Percentiles rank a stretch among this genome's conserved stretches.
Conservation (phyloP, 352 stramenopile species). For the Globisporangium rhizosaccharum region DNA sequence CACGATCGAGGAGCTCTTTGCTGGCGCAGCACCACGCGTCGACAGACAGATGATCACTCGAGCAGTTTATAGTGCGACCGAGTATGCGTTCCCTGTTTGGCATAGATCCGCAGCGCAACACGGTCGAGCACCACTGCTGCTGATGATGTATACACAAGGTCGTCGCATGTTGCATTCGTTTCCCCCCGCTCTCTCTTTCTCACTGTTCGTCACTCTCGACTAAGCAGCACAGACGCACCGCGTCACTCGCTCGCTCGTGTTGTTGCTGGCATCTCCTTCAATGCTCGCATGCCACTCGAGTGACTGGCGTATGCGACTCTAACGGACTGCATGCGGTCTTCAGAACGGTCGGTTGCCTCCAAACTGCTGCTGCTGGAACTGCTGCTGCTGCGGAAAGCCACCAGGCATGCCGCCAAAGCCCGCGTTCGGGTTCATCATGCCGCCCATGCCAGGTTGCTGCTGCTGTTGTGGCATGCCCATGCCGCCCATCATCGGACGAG, state of each 20-base stretch:
- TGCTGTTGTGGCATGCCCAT: constrained; percentile 26
- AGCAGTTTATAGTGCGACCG: too few relatives aligned
- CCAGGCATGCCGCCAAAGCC: constrained; percentile 33
- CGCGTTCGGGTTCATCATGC: constrained; percentile 58
- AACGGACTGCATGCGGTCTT: constrained; percentile 5
- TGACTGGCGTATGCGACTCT: not conserved
- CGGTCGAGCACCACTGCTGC: not conserved
- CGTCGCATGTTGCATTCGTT: not conserved
- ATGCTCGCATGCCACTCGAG: too few relatives aligned
- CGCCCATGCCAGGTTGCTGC: constrained; percentile 37
- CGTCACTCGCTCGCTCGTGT: too few relatives aligned
- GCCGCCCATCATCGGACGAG: constrained; percentile 25
- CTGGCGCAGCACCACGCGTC: too few relatives aligned
- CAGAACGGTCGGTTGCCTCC: constrained; percentile 44
- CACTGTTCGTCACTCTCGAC: not conserved
- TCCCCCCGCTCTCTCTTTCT: not conserved
- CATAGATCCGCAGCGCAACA: too few relatives aligned
- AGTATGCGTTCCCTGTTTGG: too few relatives aligned
- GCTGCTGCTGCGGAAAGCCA: constrained; percentile 44
- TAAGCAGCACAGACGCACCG: too few relatives aligned
- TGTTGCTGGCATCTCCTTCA: too few relatives aligned
- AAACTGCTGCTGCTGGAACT: constrained; percentile 61
- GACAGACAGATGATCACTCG: too few relatives aligned
- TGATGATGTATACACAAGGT: not conserved
- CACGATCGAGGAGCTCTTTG: too few relatives aligned